Evolutionary conservation across 2,329 filamentous ascomycete species (phyloP), one percentile per base, ranked within the genome.

Genomic region (Trichoderma aggressivum): DNA sequence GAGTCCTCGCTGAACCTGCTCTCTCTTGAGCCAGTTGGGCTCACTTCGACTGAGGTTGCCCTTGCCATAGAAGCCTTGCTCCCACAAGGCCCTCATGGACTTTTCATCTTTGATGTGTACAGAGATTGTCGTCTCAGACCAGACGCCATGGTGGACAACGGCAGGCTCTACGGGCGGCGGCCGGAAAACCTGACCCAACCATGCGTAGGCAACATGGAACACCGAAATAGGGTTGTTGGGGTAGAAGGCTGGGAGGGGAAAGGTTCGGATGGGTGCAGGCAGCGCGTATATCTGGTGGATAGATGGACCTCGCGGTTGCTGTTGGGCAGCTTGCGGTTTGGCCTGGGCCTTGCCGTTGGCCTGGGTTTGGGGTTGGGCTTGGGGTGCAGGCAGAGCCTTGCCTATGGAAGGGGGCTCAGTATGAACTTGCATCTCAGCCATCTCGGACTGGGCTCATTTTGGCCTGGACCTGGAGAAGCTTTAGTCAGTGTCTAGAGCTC

Each of bases 1-100:
- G 18, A 90, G 81, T 12, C 92, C 92, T 72, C 86, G 86, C 64
- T 91, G 88, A 32, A 91, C 90, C 80, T 93, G 91, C 81, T 97
- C 94, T 73, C 92, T 87, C 74, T 92, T 92, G 64, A 97, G 81
- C 96, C 96, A 99, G 75, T 90, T 96, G 3, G 95, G 95, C 80
- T 99, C 95, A 84, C 94, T 98, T 76, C 97, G 90, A 83, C 94
- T 98, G 71, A 98, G 84, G 76, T 86, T 95, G 58, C 96, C 96
- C 81, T 98, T 98, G 61, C 97, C 97, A 81, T 95, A 99, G 82
- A 99, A 99, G 6, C 96, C 96, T 83, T 97, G 93, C 81, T 97
- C 93, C 96, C 97, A 99, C 28, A 99, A 82, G 1, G 91, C 93
- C 69, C 92, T 87, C 73, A 97, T 91, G 4, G 93, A 91, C 70